These are phyloP conservation scores for Entomortierella beljakovae DNA, from an alignment of 192 early-diverging fungal genomes.

Conservation along the genomic window DNA sequence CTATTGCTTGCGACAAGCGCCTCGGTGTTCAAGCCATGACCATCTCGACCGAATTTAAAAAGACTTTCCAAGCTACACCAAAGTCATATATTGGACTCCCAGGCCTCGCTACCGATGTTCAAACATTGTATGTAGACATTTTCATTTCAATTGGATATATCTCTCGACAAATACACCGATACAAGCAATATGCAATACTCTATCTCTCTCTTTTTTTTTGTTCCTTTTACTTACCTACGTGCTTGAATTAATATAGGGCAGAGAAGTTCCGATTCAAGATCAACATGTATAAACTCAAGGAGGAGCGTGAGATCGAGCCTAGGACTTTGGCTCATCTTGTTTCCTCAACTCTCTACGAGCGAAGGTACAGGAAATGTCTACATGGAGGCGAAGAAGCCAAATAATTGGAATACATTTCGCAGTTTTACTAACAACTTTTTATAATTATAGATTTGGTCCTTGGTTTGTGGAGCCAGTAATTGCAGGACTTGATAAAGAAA, in stretches of 20 bases:
- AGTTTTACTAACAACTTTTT: too few relatives aligned
- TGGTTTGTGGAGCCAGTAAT: slow-evolving; percentile 96
- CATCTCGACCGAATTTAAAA: slow-evolving; percentile 94
- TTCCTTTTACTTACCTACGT: not conserved
- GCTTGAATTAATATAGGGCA: slow-evolving; percentile 61
- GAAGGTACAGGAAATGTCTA: slow-evolving; percentile 70
- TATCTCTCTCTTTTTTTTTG: not conserved
- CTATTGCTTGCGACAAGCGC: slow-evolving; percentile 95
- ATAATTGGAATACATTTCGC: too few relatives aligned
- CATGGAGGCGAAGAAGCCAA: too few relatives aligned
- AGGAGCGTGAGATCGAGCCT: slow-evolving; percentile 96
- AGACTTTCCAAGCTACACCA: slow-evolving; percentile 90
- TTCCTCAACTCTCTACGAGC: slow-evolving; percentile 95
- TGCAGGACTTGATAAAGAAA: slow-evolving; percentile 93
- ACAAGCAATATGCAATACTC: too few relatives aligned
- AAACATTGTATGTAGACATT: slow-evolving; percentile 81
- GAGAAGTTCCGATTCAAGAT: slow-evolving; percentile 93
- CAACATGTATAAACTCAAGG: slow-evolving; percentile 96
- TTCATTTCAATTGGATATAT: not conserved
- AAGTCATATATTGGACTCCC: slow-evolving; percentile 90
- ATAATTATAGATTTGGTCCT: slow-evolving; percentile 84
- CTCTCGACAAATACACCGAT: too few relatives aligned
- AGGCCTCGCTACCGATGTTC: slow-evolving; percentile 96
- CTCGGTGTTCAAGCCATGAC: slow-evolving; percentile 95
- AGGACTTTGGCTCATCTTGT: slow-evolving; percentile 94